Base-by-base conservation (phyloP, 305 asterid genomes). In the Nicotiana rustica region DNA sequence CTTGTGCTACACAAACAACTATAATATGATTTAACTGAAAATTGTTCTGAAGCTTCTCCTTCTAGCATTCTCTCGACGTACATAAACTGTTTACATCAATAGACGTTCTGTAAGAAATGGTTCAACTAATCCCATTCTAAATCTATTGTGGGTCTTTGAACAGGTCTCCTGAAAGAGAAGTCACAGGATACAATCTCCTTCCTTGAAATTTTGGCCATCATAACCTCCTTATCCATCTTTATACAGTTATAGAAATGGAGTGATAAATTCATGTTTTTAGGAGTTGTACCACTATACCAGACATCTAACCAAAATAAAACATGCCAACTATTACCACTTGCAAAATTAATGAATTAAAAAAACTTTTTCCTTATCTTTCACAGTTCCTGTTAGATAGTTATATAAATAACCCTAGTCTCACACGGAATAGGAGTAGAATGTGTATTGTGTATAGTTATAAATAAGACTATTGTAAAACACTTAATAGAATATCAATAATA, bases 161-260 rank as follows among this genome's bases (percentile, higher is more conserved):
- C 35, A 13, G 5, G 35, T 69, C 19, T 69, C n/a, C 77, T 41
- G 56, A 69, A 69, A 18, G 35, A 38, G 35, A 18, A 69, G 57
- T 69, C 57, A 69, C 57, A 18, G 10, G 14, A 38, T 71, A 71
- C 78, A 18, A 71, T 71, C 61, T 71, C 78, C 78, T 71, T 44
- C 33, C 61, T 71, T 44, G 61, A 44, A 31, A 44, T 70, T 18
- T 70, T 70, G 6, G 4, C 67, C 67, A 61, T 61, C 67, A 21
- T 19, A 61, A 15, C 67, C 33, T 61, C 67, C 14, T 61, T 19
- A 61, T 70, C 57, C 12, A 44, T 17, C 10, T 10, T 69, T 18
- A 69, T 18, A 41, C n/a, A 12, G 36, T 19, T 44, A 12, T 3
- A 19, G 60, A 41, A 44, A 49, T 49, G 15, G 13, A 49, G 57